phyloP scores from a whole-genome alignment of 148 eudicot genomes.

The Mesembryanthemum crystallinum region DNA sequence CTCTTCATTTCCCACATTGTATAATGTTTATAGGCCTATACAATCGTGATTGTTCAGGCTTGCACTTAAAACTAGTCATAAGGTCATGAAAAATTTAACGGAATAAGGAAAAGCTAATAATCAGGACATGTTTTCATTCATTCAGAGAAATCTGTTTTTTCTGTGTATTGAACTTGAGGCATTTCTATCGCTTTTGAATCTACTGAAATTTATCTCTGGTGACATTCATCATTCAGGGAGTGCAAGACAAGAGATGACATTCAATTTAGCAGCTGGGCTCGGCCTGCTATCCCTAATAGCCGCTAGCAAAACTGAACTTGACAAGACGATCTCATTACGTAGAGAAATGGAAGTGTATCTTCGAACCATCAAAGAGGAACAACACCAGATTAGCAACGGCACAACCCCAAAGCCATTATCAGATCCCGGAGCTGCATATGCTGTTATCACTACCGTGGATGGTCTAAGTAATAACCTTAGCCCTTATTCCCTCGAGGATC shows the following conservation, averaged over 20 bases:
- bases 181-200: background rate
- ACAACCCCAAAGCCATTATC: slow-evolving; percentile 25
- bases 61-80: background rate
- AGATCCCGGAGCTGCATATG: slow-evolving; percentile 19
- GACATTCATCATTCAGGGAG: slow-evolving; percentile 17
- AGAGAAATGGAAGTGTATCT: slow-evolving; percentile 50
- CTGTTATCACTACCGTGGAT: slow-evolving; percentile 33
- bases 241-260: slow-evolving; percentile 32
- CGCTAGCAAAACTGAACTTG: slow-evolving; percentile 54
- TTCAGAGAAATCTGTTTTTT: background rate
- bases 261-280: slow-evolving; percentile 60
- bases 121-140: too few species aligned
- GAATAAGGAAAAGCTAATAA: too few species aligned
- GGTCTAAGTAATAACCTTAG: slow-evolving; percentile 20
- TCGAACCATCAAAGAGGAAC: slow-evolving; percentile 33
- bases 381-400: slow-evolving; percentile 14
- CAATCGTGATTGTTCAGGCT: background rate
- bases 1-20: background rate
- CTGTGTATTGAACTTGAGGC: background rate
- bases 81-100: too few species aligned
- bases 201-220: background rate
- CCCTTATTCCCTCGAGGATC: slow-evolving; percentile 24
- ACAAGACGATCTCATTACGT: slow-evolving; percentile 45
- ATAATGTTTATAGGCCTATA: background rate
- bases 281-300: slow-evolving; percentile 58